phyloP scores from a whole-genome alignment of 768 basidiomycete species.

The Mycena floridula region DNA sequence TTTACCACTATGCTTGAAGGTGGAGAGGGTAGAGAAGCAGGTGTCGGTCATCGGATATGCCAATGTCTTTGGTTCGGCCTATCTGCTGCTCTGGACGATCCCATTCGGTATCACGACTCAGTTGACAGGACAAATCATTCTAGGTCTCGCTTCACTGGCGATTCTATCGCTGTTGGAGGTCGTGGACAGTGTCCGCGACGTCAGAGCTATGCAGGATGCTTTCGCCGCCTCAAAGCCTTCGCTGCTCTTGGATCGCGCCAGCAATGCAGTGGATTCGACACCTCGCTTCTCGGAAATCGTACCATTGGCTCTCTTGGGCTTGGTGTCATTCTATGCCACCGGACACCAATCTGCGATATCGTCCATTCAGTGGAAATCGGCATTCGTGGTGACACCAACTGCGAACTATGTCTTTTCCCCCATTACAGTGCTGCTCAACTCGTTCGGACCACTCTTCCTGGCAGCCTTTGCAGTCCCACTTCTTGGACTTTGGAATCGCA shows the following conservation, averaged over 20 bases:
- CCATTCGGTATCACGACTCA: conserved; percentile 60
- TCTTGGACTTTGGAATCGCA: conserved; percentile 59
- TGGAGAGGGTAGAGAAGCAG: conserved; percentile 31
- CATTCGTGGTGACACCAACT: conserved; percentile 72
- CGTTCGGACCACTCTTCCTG: conserved; percentile 67
- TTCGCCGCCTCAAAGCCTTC: too few relatives aligned
- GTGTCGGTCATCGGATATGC: conserved; percentile 76
- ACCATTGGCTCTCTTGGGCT: conserved; percentile 69
- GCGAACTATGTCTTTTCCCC: conserved; percentile 71
- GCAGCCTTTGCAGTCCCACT: conserved; percentile 63
- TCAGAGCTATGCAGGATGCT: conserved; percentile 40
- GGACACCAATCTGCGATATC: conserved; percentile 90
- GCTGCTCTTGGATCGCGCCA: conserved; percentile 29
- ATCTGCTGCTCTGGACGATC: conserved; percentile 75
- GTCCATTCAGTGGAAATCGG: conserved; percentile 93
- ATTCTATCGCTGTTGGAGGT: conserved; percentile 74
- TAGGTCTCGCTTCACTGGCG: conserved; percentile 58
- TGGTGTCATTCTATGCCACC: conserved; percentile 78
- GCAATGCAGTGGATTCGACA: conserved; percentile 8
- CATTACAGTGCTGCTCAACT: conserved; percentile 69
- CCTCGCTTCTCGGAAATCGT: conserved; percentile 58
- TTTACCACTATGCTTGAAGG: conserved; percentile 68
- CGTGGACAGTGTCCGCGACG: conserved; percentile 77
- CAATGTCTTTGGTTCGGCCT: conserved; percentile 86
- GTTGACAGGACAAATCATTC: conserved; percentile 75